Evolutionary conservation across 2,329 filamentous ascomycete genomes (phyloP), one percentile per base, ranked within the genome.

Genomic region (Alternaria ethzedia): DNA sequence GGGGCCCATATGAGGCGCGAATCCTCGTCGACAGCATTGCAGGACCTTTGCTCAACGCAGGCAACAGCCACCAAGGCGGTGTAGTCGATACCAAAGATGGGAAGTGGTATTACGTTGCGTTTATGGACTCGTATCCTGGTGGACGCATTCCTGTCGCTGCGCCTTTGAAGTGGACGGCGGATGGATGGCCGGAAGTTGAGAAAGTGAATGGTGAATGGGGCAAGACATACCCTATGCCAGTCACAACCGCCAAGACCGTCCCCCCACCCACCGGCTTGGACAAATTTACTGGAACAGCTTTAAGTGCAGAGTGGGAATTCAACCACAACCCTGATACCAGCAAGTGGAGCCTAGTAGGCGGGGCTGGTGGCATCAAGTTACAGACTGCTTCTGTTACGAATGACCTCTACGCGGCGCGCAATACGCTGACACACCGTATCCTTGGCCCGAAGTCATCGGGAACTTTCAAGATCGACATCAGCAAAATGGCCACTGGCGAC

Each of bases 71-170:
- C 66, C 88, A 90, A 71, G 87, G 87, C 1, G 84, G 85, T 20
- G 76, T 89, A 2, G 81, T 89, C 5, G 78, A 86, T 56, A 86
- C 85, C 0, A 80, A 82, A 0, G 72, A 81, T 12, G 85, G 85
- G 0, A 78, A 85, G 12, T 89, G 87, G 87, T 88, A 87, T 70
- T 89, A 86, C 66, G 84, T 88, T 75, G 83, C 85, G 0, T 89
- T 89, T 71, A 78, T 83, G 5, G 84, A 85, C 71, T 80, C 83
- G 0, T 89, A 87, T 63, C 87, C 88, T 0, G 83, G 82, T 5
- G 88, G 87, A 0, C 82, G 87, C 21, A 82, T 88, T 11, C 88
- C 88, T 0, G 85, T 88, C 2, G 76, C 88, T 4, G 87, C 87
- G 0, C 87, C 87, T 0, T 71, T 89, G 2, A 82, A 74, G 0